phyloP scores from a whole-genome alignment of 371 early-diverging fungal species.

The Apophysomyces elegans region DNA sequence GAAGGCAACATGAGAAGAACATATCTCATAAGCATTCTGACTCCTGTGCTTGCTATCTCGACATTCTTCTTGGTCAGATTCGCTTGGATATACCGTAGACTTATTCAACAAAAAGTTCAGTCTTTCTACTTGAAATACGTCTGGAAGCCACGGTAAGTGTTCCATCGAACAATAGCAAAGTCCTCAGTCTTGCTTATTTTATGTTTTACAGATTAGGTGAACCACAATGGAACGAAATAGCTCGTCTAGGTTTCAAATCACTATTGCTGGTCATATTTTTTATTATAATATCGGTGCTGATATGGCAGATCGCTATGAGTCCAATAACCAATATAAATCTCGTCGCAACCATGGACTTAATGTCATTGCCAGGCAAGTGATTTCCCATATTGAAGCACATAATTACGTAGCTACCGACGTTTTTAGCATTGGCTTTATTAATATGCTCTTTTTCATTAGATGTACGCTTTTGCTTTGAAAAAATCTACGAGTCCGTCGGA shows the following conservation, averaged over 20 bases:
- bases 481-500: slow-evolving; percentile 14
- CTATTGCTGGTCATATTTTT: slow-evolving; percentile 44
- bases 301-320: slow-evolving; percentile 47
- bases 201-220: slow-evolving; percentile 40
- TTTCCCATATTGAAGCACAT: neutral
- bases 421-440: neutral
- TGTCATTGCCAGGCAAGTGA: slow-evolving; percentile 39
- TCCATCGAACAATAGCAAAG: no score
- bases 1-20: no score
- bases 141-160: slow-evolving; percentile 47
- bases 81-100: no score
- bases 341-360: slow-evolving; percentile 29
- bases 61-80: no score
- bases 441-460: slow-evolving; percentile 19
- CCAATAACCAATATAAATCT: slow-evolving; percentile 48
- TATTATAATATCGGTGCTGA: slow-evolving; percentile 43
- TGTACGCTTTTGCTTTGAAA: slow-evolving; percentile 55
- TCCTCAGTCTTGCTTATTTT: neutral
- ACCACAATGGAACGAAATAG: slow-evolving; percentile 53
- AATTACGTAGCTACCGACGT: neutral
- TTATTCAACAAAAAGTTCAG: no score
- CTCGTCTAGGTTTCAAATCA: slow-evolving; percentile 42
- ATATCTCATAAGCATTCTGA: no score
- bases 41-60: no score
- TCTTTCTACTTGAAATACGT: slow-evolving; percentile 13